Percentiles rank a stretch among this genome's conserved stretches.
phyloP scores from a whole-genome alignment of 495 filamentous ascomycete genomes.

The Aeminium ludgeri region DNA sequence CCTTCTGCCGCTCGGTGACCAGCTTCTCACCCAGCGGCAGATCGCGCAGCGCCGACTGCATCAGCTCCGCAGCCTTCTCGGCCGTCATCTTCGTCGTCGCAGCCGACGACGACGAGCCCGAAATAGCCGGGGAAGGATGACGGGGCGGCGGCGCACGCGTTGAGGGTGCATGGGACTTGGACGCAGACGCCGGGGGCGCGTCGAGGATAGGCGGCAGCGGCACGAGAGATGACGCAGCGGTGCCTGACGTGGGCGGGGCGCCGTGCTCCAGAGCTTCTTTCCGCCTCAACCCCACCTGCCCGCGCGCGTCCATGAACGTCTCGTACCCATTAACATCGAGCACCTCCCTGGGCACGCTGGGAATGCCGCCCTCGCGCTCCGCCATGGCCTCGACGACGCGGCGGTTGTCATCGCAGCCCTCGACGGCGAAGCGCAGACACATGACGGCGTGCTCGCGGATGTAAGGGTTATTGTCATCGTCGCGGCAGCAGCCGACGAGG shows the following conservation, averaged over 20 bases:
- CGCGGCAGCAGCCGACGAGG: slow-evolving; percentile 70
- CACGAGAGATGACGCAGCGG: too few species aligned
- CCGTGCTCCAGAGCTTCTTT: slow-evolving; percentile 7
- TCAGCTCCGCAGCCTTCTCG: slow-evolving; percentile 18
- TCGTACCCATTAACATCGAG: slow-evolving; percentile 27
- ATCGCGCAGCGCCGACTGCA: slow-evolving; percentile 23
- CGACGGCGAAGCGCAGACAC: slow-evolving; percentile 74
- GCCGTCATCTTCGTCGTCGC: slow-evolving; percentile 11
- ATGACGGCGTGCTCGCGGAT: slow-evolving; percentile 83
- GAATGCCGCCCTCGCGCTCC: slow-evolving; percentile 1
- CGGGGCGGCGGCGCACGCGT: background rate
- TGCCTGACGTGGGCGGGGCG: background rate
- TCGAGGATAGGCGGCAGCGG: background rate
- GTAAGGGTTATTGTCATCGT: slow-evolving; percentile 77
- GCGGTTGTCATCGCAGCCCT: slow-evolving; percentile 67
- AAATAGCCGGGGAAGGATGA: background rate
- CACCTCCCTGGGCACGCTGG: slow-evolving; percentile 23
- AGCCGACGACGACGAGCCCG: background rate
- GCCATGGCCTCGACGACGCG: slow-evolving; percentile 50
- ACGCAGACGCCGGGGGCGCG: background rate
- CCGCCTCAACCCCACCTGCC: slow-evolving; percentile 21
- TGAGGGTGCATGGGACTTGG: too few species aligned
- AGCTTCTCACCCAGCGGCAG: slow-evolving; percentile 17
- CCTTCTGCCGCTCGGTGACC: slow-evolving; percentile 18
- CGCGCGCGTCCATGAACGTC: slow-evolving; percentile 26